Evolutionary conservation across 176 grass and related monocot genomes (phyloP), one percentile per base, ranked within the genome.

Genomic region (Cenchrus purpureus): DNA sequence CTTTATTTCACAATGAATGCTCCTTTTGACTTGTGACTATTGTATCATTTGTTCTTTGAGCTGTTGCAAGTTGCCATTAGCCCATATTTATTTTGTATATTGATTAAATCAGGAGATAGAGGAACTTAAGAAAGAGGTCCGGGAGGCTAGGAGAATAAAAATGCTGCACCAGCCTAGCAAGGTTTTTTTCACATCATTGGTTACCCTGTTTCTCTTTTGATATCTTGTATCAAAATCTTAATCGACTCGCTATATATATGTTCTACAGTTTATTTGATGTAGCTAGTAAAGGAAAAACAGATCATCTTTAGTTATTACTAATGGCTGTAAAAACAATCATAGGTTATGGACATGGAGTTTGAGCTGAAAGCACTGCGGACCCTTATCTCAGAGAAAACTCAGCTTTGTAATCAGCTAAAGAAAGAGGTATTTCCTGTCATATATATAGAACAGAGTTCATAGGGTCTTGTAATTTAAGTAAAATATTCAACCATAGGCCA

Each of bases 161-260:
- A 94, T 95, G 89, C 81, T 98, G 65, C 95, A 98, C 83, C 95
- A 98, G 85, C 95, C 95, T 82, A 98, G 91, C 95, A 98, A 94
- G 91, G 95, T 98, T 88, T 80, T 65, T 87, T 81, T 90, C 12
- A 28, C 45, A 73, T 46, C 37, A 76, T 29, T n/a, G 17, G 50
- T 52, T 84, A 55, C 28, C 53, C 66, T 59, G 65, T 72, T 74
- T 52, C 58, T 69, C 29, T 77, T 12, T 71, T 20, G 6, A 40
- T 82, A 48, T 78, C 40, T 83, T 78, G 42, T 71, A 9, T 71
- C 48, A 10, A 43, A 62, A 22, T 76, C 12, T 60, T 64, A 71
- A 65, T 63, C 79, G 29, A 4, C 50, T 52, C 62, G 45, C 8
- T 75, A 56, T 58, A n/a, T 76, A 40, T 76, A 40, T 42, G 48